phyloP scores from a whole-genome alignment of 176 grass and related monocot genomes.

The Bonia amplexicaulis region DNA sequence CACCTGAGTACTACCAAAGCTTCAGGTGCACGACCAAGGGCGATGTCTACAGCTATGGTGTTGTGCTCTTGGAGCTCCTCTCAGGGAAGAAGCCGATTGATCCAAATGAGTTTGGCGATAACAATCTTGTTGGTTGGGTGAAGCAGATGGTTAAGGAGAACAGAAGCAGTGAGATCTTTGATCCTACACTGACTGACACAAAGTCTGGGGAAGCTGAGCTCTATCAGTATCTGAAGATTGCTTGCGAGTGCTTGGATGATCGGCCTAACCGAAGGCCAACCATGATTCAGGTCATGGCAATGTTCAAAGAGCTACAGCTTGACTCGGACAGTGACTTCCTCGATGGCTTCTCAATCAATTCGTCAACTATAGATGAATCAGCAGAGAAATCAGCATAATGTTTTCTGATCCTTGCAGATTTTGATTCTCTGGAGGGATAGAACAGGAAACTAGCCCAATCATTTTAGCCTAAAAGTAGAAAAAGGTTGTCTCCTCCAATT shows the following conservation, averaged over 20 bases:
- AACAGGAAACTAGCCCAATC: constrained; percentile 30
- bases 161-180: constrained; percentile 64
- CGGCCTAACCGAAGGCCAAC: constrained; percentile 64
- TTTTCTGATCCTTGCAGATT: constrained; percentile 29
- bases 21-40: constrained; percentile 95
- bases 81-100: constrained; percentile 96
- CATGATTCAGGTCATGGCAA: constrained; percentile 99
- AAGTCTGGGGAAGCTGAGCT: constrained; percentile 69
- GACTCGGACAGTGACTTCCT: constrained; percentile 76
- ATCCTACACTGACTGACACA: constrained; percentile 37
- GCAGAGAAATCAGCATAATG: constrained; percentile 53
- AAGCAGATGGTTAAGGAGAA: constrained; percentile 95
- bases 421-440: constrained; percentile 40
- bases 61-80: constrained; percentile 90
- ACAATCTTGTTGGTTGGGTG: constrained; percentile 88
- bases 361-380: constrained; percentile 63
- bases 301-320: constrained; percentile 91
- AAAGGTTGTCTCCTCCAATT: constrained; percentile 9
- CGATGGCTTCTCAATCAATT: constrained; percentile 52
- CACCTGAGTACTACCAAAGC: constrained; percentile 95
- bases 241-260: constrained; percentile 79
- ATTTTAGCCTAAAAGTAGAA: constrained; percentile 28
- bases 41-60: constrained; percentile 92
- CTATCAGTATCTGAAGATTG: constrained; percentile 79
- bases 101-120: constrained; percentile 74